A percentile compares a stretch with the other conserved stretches of the same genome.
Conservation (phyloP, 2,329 filamentous ascomycete genomes). For the Paradendryphiella salina region DNA sequence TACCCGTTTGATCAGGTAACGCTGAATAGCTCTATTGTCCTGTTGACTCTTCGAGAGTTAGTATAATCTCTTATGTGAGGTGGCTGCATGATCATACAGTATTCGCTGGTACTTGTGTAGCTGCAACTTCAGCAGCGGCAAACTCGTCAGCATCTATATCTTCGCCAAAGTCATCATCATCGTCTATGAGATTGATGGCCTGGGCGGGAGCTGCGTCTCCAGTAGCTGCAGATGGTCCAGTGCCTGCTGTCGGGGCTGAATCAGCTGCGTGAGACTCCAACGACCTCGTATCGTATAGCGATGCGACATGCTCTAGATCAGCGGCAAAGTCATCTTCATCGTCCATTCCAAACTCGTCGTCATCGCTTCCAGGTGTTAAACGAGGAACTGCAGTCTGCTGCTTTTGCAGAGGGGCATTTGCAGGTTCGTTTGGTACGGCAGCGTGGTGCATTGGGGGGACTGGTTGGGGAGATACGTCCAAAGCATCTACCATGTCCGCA, state of each 20-base stretch:
- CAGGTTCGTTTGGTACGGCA: constrained; percentile 14
- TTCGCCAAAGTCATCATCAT: constrained; percentile 65
- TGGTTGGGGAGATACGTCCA: constrained; percentile 27
- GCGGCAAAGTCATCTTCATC: constrained; percentile 58
- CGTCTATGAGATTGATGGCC: constrained; percentile 42
- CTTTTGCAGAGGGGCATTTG: constrained; percentile 1
- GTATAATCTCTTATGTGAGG: constrained; percentile 47
- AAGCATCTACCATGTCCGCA: constrained; percentile 40
- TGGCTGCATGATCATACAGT: constrained; percentile 54
- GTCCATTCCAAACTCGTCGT: constrained; percentile 54
- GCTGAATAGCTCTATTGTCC: constrained; percentile 76
- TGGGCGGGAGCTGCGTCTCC: constrained; percentile 14
- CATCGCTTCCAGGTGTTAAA: constrained; percentile 39
- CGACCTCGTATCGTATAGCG: constrained; percentile 56
- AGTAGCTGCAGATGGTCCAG: background rate
- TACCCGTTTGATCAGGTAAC: constrained; percentile 79
- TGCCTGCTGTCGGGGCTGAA: background rate
- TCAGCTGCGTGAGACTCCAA: constrained; percentile 20
- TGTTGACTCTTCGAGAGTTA: constrained; percentile 70
- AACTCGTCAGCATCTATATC: constrained; percentile 72
- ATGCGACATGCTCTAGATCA: constrained; percentile 62
- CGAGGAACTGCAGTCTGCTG: background rate
- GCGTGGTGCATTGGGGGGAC: constrained; percentile 8
- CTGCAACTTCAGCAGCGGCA: constrained; percentile 68
- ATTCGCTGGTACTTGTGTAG: constrained; percentile 65